Evolutionary conservation across 352 stramenopile species (phyloP).

Genomic region (Phytophthora rubi): DNA sequence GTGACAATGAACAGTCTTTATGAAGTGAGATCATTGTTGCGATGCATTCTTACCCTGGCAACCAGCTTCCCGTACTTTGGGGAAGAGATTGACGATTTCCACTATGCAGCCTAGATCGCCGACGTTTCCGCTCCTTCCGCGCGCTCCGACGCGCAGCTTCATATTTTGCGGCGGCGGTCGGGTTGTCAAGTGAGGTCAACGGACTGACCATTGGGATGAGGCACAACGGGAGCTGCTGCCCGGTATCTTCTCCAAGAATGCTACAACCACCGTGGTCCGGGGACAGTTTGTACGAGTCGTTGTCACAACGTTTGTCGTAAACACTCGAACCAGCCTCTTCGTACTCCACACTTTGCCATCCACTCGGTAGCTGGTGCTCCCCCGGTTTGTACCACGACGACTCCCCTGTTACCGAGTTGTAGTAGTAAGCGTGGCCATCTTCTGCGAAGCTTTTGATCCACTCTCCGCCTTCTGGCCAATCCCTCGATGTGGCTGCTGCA

Average conservation of each 20-base stretch:
- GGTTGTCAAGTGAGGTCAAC: conserved; percentile 68
- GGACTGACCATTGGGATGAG: conserved; percentile 77
- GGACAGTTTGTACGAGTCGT: conserved; percentile 17
- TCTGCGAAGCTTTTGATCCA: conserved; percentile 63
- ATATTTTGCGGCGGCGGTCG: conserved; percentile 59
- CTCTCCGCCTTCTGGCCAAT: not conserved
- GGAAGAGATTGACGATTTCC: too few species aligned
- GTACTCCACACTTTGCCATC: not conserved
- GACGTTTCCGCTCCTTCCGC: conserved; percentile 30
- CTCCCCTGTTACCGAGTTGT: conserved; percentile 57
- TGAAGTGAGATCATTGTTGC: not conserved
- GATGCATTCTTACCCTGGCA: too few species aligned
- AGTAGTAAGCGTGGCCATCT: conserved; percentile 70
- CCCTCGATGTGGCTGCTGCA: not conserved
- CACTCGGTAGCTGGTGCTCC: conserved; percentile 2
- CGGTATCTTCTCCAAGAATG: conserved; percentile 13
- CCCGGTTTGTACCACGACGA: conserved; percentile 62
- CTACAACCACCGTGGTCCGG: not conserved
- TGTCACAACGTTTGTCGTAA: conserved; percentile 2
- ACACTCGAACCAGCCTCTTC: conserved; percentile 1
- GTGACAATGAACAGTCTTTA: not conserved
- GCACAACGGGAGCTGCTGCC: conserved; percentile 60
- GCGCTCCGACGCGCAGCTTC: conserved; percentile 50
- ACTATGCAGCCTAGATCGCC: conserved; percentile 12
- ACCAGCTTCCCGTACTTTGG: too few species aligned